Conservation (phyloP, 257 asterid species). For the Fraxinus cuspidata region DNA sequence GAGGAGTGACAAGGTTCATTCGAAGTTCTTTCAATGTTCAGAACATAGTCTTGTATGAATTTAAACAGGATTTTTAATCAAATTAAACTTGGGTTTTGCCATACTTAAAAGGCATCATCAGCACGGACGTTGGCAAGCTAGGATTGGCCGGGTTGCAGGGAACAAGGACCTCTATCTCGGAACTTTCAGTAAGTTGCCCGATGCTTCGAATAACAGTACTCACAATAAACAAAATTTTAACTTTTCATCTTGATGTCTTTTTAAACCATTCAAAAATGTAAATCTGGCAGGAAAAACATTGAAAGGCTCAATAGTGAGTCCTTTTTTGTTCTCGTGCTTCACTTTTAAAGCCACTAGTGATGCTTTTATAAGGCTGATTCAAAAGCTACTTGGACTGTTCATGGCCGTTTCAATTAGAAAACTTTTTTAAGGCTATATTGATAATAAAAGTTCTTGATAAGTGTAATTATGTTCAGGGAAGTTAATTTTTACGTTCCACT, state of each 20-base stretch:
- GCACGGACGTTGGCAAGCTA: slow-evolving; percentile 60
- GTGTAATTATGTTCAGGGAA: no score
- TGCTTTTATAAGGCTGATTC: no score
- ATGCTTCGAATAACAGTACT: no score
- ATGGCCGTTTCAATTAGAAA: no score
- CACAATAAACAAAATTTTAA: no score
- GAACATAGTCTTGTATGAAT: background rate
- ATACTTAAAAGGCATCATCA: slow-evolving; percentile 44
- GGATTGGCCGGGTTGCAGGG: slow-evolving; percentile 60
- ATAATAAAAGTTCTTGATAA: no score
- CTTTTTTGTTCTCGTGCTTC: background rate
- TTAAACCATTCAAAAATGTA: no score
- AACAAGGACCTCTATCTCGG: slow-evolving; percentile 61
- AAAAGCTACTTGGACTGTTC: no score
- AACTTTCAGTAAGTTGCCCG: slow-evolving; percentile 36
- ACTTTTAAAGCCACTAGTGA: background rate
- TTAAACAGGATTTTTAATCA: background rate
- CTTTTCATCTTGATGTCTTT: no score
- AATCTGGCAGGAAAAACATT: no score
- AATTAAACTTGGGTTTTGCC: background rate
- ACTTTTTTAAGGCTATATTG: no score
- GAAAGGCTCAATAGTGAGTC: no score
- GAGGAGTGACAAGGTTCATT: slow-evolving; percentile 52
- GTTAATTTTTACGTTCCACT: background rate
- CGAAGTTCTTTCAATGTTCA: background rate